A percentile compares a stretch with the other conserved stretches of the same genome.
phyloP scores from a whole-genome alignment of 331 rosid genomes.

The Quercus tomentella region DNA sequence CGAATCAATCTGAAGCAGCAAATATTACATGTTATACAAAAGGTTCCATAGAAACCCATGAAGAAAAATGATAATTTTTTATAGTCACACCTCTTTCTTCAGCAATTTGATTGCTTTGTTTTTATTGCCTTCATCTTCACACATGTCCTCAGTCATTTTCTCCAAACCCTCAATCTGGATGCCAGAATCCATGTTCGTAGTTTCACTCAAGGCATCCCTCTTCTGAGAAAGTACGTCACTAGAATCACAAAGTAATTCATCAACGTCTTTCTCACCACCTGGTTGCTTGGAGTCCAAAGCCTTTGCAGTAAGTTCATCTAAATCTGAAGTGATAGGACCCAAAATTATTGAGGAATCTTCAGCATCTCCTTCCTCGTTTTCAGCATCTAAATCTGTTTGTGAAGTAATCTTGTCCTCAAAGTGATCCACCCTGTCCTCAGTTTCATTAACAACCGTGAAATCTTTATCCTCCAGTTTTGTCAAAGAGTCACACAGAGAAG shows the following conservation, averaged over 20 bases:
- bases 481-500: constrained; percentile 27
- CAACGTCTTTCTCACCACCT: constrained; percentile 30
- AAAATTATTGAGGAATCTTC: constrained; percentile 31
- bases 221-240: constrained; percentile 23
- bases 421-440: constrained; percentile 21
- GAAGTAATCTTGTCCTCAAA: constrained; percentile 28
- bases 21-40: constrained; percentile 13
- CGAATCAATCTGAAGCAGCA: constrained; percentile 52
- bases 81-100: constrained; percentile 64
- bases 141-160: constrained; percentile 25
- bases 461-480: constrained; percentile 32
- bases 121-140: constrained; percentile 29
- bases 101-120: constrained; percentile 58
- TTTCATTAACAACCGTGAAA: constrained; percentile 15
- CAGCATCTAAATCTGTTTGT: constrained; percentile 4
- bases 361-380: constrained; percentile 33
- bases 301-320: constrained; percentile 21
- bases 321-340: constrained; percentile 35
- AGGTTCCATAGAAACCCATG: not conserved
- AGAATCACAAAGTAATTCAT: constrained; percentile 28
- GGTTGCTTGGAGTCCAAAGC: constrained; percentile 15
- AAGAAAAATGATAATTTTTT: not conserved
- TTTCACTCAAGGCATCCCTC: constrained; percentile 22
- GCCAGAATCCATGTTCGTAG: constrained; percentile 24
- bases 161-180: constrained; percentile 25